A percentile compares a stretch with the other conserved stretches of the same genome.
Conservation (phyloP, 106 monocot genomes). For the Allium sativum region DNA sequence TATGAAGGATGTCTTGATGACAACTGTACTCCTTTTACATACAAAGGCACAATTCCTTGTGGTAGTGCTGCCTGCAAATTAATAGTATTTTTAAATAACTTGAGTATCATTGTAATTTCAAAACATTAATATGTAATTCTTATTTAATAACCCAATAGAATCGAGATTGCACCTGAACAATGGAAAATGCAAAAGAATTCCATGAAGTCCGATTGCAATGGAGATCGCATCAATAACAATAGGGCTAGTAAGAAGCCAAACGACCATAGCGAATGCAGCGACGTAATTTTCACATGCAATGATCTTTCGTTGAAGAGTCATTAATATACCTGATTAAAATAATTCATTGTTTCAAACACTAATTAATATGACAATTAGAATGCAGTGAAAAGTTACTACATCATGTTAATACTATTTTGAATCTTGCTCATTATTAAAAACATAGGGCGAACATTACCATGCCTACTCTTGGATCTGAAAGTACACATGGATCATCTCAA, state of each 20-base stretch:
- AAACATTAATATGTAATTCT: too few species aligned
- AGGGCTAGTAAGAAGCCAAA: conserved; percentile 72
- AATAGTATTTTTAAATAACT: background rate
- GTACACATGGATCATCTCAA: conserved; percentile 76
- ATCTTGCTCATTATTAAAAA: background rate
- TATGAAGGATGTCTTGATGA: conserved; percentile 66
- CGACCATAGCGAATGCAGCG: conserved; percentile 68
- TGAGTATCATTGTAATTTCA: too few species aligned
- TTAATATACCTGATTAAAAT: conserved; percentile 57
- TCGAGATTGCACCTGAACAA: conserved; percentile 50
- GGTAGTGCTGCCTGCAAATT: conserved; percentile 66
- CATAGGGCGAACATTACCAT: conserved; percentile 95
- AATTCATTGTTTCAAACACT: background rate
- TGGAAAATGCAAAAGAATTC: conserved; percentile 64
- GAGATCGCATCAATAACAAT: conserved; percentile 66
- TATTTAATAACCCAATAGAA: too few species aligned
- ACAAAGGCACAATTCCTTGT: conserved; percentile 92
- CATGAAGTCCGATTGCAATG: conserved; percentile 62
- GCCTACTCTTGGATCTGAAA: conserved; percentile 78
- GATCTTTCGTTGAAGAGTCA: conserved; percentile 84
- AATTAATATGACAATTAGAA: background rate
- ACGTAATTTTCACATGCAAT: conserved; percentile 73
- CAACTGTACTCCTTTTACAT: conserved; percentile 84
- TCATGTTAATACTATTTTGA: background rate
- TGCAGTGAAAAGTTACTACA: background rate